Percentiles rank a stretch among this genome's conserved stretches.
phyloP scores from a whole-genome alignment of 2,329 filamentous ascomycete genomes.

The Paecilomyces dactylethromorphus region DNA sequence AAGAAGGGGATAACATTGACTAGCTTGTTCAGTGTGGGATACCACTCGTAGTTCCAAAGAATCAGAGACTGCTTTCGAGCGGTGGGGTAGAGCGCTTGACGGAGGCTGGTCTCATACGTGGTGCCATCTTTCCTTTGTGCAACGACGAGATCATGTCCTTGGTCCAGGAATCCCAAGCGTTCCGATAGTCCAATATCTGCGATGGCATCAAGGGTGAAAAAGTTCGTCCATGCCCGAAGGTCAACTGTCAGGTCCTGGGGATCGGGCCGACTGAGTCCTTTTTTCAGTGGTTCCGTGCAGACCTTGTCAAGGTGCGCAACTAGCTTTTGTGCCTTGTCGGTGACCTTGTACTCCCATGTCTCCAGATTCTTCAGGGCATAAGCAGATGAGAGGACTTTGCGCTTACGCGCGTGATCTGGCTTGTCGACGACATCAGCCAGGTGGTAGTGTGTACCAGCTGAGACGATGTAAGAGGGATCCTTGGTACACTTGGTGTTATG shows the following conservation, averaged over 20 bases:
- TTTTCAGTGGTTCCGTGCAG: conserved; percentile 31
- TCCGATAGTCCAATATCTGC: conserved; percentile 50
- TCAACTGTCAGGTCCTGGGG: conserved; percentile 42
- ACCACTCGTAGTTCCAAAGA: conserved; percentile 48
- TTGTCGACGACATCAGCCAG: conserved; percentile 49
- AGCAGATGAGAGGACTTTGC: conserved; percentile 45
- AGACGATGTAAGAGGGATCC: conserved; percentile 41
- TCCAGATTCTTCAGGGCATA: conserved; percentile 51
- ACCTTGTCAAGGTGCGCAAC: conserved; percentile 38
- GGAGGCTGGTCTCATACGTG: conserved; percentile 40
- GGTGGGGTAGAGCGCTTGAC: conserved; percentile 47
- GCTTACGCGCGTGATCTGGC: conserved; percentile 46
- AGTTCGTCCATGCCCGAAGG: conserved; percentile 48
- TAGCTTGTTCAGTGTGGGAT: conserved; percentile 41
- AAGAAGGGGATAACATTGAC: conserved; percentile 38
- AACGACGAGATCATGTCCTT: conserved; percentile 40
- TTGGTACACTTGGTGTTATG: conserved; percentile 47
- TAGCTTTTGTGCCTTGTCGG: conserved; percentile 43
- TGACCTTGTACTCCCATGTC: conserved; percentile 50
- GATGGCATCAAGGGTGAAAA: conserved; percentile 52
- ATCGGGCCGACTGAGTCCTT: conserved; percentile 14
- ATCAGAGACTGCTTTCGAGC: conserved; percentile 46
- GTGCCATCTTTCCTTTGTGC: conserved; percentile 42
- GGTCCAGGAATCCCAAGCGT: conserved; percentile 46
- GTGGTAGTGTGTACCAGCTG: conserved; percentile 45